Evolutionary conservation across 345 rosid species (phyloP).

Genomic region (Camelina neglecta): DNA sequence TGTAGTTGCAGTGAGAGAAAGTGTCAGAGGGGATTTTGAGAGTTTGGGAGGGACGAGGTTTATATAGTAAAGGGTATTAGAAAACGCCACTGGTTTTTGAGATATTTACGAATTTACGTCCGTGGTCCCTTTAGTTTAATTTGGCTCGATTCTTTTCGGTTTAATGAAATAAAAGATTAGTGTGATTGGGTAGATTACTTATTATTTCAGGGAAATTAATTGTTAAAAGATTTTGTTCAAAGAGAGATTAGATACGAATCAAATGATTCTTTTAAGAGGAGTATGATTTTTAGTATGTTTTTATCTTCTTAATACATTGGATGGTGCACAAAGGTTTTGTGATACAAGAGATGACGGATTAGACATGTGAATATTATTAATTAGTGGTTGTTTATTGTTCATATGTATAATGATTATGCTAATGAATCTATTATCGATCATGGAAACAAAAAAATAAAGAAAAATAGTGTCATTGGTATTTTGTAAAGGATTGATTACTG

Average conservation of each 20-base stretch:
- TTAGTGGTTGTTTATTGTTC: conserved; percentile 25
- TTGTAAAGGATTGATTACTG: conserved; percentile 10
- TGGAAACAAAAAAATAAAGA: not conserved
- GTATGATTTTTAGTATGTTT: conserved; percentile 11
- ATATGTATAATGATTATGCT: conserved; percentile 36
- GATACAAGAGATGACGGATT: conserved; percentile 34
- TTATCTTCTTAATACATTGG: conserved; percentile 38
- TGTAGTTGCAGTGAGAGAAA: not conserved
- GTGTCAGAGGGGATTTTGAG: conserved; percentile 43
- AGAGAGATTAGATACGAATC: conserved; percentile 24
- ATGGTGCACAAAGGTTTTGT: conserved; percentile 24
- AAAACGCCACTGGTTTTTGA: conserved; percentile 44
- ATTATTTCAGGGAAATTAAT: not conserved
- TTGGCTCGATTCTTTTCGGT: not conserved
- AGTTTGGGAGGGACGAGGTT: conserved; percentile 23
- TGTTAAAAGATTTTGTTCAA: not conserved
- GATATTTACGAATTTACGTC: conserved; percentile 54
- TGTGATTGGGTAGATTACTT: conserved; percentile 27
- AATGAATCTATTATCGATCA: conserved; percentile 25
- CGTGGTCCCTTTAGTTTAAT: not conserved
- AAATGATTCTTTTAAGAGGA: conserved; percentile 18
- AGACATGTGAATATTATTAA: conserved; percentile 23
- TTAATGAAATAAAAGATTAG: conserved; percentile 1
- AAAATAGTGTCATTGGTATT: not conserved
- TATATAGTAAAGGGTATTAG: conserved; percentile 47